phyloP scores from a whole-genome alignment of 2,329 filamentous ascomycete species.

The Fusarium chuoi region DNA sequence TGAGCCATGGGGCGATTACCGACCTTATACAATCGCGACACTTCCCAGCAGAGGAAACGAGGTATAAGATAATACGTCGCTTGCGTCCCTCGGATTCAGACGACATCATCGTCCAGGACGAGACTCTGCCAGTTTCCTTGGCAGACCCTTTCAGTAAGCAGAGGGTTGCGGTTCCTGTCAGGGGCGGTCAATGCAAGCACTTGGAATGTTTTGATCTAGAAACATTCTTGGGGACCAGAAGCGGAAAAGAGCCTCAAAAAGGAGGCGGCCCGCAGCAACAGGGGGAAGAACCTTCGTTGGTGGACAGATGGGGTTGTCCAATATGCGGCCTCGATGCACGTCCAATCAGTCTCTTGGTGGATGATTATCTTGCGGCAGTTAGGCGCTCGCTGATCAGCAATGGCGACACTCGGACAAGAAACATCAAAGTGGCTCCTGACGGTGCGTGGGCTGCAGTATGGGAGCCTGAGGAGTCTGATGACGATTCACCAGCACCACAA shows the following conservation, averaged over 20 bases:
- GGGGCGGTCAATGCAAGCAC: constrained; percentile 77
- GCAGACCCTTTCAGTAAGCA: constrained; percentile 73
- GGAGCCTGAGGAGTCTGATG: constrained; percentile 46
- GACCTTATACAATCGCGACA: constrained; percentile 51
- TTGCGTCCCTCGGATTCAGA: constrained; percentile 58
- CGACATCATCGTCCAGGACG: constrained; percentile 68
- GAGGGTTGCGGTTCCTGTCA: constrained; percentile 77
- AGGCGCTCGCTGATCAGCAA: constrained; percentile 58
- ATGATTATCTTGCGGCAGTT: constrained; percentile 77
- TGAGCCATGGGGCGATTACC: constrained; percentile 57
- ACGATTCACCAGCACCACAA: constrained; percentile 34
- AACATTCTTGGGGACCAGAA: constrained; percentile 78
- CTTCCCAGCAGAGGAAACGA: constrained; percentile 60
- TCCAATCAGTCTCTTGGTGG: constrained; percentile 75
- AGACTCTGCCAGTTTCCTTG: constrained; percentile 67
- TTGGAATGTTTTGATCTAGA: constrained; percentile 91
- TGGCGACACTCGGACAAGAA: constrained; percentile 42
- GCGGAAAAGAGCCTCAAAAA: constrained; percentile 52
- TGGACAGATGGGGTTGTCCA: constrained; percentile 87
- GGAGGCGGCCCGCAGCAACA: constrained; percentile 9
- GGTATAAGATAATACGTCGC: constrained; percentile 65
- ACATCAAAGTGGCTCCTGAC: constrained; percentile 44
- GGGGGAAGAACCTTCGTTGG: constrained; percentile 60
- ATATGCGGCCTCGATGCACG: constrained; percentile 82
- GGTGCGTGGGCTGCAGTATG: constrained; percentile 49